Conservation (phyloP, 345 rosid genomes). For the Aquilaria malaccensis region DNA sequence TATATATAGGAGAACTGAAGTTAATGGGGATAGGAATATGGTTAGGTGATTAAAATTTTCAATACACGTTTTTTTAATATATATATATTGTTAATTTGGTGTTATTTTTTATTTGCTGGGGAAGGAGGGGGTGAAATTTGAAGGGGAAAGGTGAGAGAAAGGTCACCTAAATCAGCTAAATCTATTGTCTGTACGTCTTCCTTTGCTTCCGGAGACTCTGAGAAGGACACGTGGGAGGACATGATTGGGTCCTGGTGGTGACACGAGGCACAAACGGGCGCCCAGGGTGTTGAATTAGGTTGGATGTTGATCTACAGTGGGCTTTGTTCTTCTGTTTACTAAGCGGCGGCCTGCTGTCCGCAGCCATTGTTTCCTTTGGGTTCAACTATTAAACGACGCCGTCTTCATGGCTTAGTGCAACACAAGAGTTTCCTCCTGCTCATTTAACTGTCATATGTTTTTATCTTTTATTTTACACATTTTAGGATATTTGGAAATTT, state of each 20-base stretch:
- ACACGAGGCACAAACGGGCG: constrained; percentile 28
- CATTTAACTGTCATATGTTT: too few species aligned
- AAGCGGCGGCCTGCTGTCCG: too few species aligned
- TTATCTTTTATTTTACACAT: too few species aligned
- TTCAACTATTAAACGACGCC: too few species aligned
- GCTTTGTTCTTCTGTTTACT: constrained; percentile 7
- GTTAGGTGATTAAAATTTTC: background rate
- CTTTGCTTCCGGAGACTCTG: constrained; percentile 1
- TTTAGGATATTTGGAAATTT: too few species aligned
- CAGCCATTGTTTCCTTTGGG: too few species aligned
- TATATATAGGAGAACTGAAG: background rate
- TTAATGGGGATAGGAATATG: background rate
- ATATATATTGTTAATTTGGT: background rate
- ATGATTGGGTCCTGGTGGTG: background rate
- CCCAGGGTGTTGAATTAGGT: constrained; percentile 28
- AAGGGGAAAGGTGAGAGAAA: constrained; percentile 26
- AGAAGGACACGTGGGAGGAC: constrained; percentile 15
- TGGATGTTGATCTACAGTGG: constrained; percentile 48
- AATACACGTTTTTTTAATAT: background rate
- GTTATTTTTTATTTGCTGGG: background rate
- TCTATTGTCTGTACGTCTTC: constrained; percentile 21
- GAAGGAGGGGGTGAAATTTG: background rate
- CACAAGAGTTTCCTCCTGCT: background rate
- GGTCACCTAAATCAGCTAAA: constrained; percentile 65
- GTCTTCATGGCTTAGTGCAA: too few species aligned